Base-by-base conservation (phyloP, 768 basidiomycete genomes). In the Strobilomyces echinocephalus region DNA sequence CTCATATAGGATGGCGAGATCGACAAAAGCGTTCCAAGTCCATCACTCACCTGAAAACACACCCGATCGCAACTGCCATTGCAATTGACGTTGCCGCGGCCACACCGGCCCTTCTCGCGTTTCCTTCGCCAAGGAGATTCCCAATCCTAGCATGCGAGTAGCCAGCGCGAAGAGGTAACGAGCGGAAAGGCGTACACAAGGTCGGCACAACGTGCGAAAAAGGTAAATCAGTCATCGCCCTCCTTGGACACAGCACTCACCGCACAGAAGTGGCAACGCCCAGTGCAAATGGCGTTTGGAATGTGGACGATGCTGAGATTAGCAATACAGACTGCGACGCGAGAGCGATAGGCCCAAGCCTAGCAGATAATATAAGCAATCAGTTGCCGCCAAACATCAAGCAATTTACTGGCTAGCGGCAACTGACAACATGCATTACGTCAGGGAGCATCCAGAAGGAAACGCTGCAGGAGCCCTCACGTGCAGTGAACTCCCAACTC, bases 251-350 rank as follows among this genome's bases (percentile, higher is more conserved):
- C 56, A n/a, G 36, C 26, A 68, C 74, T 49, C 60, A 90, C 87
- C 92, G 82, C 21, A 97, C 93, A 24, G 92, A 88, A 8, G 87
- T 76, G 4, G 93, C 94, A 1, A 95, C 81, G 56, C 87, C 79
- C 39, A 97, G 69, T 0, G 91, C 82, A 61, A 85, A 92, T 0
- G 93, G 91, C 0, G 87, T 85, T 65, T 95, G 93, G 69, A 81
- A 95, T 3, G 86, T 85, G 3, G 79, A 82, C 0, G 86, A 89
- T 15, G 82, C 78, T 21, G 88, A 91, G 15, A 82, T 83, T 35
- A 88, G 75, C 12, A 98, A 76, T 1, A 97, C 85, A 0, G 90
- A 92, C 66, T 98, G 95, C 0, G 91, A 83, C 0, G 97, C 97
- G 2, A 99, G 80, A 8, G 81, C 74, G 5, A 82, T 78, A 1